Conservation (phyloP, 2,329 filamentous ascomycete genomes). For the Pyrenochaeta sp. region DNA sequence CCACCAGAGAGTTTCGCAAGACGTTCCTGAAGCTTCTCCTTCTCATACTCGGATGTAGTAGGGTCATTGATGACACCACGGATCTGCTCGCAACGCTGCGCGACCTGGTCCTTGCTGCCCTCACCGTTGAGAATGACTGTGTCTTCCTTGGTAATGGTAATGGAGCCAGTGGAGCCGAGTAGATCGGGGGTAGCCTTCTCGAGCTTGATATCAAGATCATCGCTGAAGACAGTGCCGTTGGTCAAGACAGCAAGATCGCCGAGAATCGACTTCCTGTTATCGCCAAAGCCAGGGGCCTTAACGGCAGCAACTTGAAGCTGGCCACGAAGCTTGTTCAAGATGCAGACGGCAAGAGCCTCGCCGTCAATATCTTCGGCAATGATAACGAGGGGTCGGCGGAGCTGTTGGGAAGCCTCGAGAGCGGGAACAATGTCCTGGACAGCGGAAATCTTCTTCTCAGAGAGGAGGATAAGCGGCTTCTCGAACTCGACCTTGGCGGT, state of each 20-base stretch:
- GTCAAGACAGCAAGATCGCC: slow-evolving; percentile 95
- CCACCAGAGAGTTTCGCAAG: slow-evolving; percentile 98
- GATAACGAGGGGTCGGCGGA: slow-evolving; percentile 94
- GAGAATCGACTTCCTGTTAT: slow-evolving; percentile 99
- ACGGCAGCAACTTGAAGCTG: slow-evolving; percentile 98
- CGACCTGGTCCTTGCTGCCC: slow-evolving; percentile 90
- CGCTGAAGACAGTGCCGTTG: slow-evolving; percentile 96
- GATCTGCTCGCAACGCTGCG: slow-evolving; percentile 98
- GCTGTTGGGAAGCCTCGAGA: slow-evolving; percentile 94
- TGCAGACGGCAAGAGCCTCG: slow-evolving; percentile 97
- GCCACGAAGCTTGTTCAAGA: slow-evolving; percentile 99
- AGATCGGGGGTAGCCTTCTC: slow-evolving; percentile 97
- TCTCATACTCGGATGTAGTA: slow-evolving; percentile 97
- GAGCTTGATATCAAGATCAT: slow-evolving; percentile 98
- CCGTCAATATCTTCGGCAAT: slow-evolving; percentile 99
- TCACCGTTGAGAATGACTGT: slow-evolving; percentile 98
- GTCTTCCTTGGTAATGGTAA: slow-evolving; percentile 99
- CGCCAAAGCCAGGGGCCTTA: slow-evolving; percentile 98
- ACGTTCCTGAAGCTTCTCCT: slow-evolving; percentile 99
- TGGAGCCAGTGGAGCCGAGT: slow-evolving; percentile 95
- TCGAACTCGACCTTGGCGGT: slow-evolving; percentile 99
- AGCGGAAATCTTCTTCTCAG: slow-evolving; percentile 99
- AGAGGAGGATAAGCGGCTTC: slow-evolving; percentile 97
- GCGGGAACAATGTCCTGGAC: slow-evolving; percentile 99
- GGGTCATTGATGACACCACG: slow-evolving; percentile 95